phyloP scores from a whole-genome alignment of 2,329 filamentous ascomycete genomes.

The Aureobasidium namibiae region DNA sequence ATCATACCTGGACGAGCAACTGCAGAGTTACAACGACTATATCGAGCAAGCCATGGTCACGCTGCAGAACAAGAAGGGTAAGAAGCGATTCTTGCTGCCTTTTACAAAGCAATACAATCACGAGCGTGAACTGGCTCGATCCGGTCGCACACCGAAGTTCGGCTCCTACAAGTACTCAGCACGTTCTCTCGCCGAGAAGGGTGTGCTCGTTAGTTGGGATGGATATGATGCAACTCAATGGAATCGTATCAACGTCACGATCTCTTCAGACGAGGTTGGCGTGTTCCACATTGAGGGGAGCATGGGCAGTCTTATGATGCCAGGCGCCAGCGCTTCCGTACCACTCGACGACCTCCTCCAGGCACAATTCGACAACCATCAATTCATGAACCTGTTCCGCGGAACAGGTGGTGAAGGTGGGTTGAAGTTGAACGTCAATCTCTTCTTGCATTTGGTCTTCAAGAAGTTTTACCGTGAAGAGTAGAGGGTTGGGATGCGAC shows the following conservation, averaged over 20 bases:
- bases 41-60: slow-evolving; percentile 98
- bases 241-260: slow-evolving; percentile 88
- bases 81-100: slow-evolving; percentile 87
- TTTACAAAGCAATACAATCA: slow-evolving; percentile 99
- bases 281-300: slow-evolving; percentile 89
- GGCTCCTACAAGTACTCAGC: slow-evolving; percentile 97
- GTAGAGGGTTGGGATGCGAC: slow-evolving; percentile 15
- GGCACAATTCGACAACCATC: slow-evolving; percentile 93
- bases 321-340: slow-evolving; percentile 80
- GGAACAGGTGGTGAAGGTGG: slow-evolving; percentile 31
- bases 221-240: slow-evolving; percentile 76
- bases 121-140: slow-evolving; percentile 86
- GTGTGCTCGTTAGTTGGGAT: slow-evolving; percentile 85
- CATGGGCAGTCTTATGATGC: slow-evolving; percentile 89
- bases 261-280: slow-evolving; percentile 88
- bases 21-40: slow-evolving; percentile 98
- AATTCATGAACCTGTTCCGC: slow-evolving; percentile 93
- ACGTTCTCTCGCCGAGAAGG: slow-evolving; percentile 80
- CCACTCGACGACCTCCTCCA: slow-evolving; percentile 89
- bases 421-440: slow-evolving; percentile 87
- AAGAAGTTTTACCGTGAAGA: slow-evolving; percentile 82
- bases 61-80: slow-evolving; percentile 91
- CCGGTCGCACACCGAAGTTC: slow-evolving; percentile 91
- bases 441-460: slow-evolving; percentile 93
- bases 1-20: slow-evolving; percentile 84